These are phyloP conservation scores for Claviceps pusilla DNA, from an alignment of 2,329 filamentous ascomycete species.

Conservation along the genomic window DNA sequence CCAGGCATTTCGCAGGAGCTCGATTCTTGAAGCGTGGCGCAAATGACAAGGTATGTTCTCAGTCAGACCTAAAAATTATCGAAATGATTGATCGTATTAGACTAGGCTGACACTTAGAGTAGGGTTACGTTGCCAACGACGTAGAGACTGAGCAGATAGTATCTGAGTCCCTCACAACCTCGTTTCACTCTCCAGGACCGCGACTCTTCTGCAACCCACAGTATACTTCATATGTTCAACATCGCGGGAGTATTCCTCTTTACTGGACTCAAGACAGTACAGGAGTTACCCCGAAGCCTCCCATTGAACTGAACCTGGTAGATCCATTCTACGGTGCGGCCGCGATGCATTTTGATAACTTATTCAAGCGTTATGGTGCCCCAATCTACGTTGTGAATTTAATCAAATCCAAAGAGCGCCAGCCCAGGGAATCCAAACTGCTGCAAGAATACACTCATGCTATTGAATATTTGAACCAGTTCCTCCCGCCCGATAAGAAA, in stretches of 20 bases:
- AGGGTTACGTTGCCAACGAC: slow-evolving; percentile 91
- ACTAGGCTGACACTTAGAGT: neutral
- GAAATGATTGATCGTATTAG: neutral
- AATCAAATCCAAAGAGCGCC: slow-evolving; percentile 76
- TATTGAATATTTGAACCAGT: slow-evolving; percentile 87
- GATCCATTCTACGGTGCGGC: slow-evolving; percentile 93
- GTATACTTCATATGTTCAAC: slow-evolving; percentile 93
- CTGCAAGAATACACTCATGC: slow-evolving; percentile 76
- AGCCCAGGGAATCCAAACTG: slow-evolving; percentile 80
- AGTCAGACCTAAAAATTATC: neutral
- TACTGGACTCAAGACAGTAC: slow-evolving; percentile 97
- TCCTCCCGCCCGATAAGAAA: slow-evolving; percentile 66
- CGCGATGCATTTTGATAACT: slow-evolving; percentile 83
- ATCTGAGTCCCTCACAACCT: slow-evolving; percentile 84
- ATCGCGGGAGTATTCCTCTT: slow-evolving; percentile 87
- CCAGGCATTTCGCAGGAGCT: slow-evolving; percentile 84
- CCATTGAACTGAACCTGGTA: slow-evolving; percentile 86
- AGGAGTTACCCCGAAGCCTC: slow-evolving; percentile 88
- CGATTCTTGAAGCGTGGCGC: slow-evolving; percentile 87
- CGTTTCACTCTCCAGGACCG: slow-evolving; percentile 82
- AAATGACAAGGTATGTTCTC: slow-evolving; percentile 53
- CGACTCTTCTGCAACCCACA: slow-evolving; percentile 75
- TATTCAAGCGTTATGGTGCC: slow-evolving; percentile 85
- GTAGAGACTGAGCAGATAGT: slow-evolving; percentile 98
- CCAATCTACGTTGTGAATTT: slow-evolving; percentile 86